Conservation (phyloP, 148 eudicot species). For the Silene conica region DNA sequence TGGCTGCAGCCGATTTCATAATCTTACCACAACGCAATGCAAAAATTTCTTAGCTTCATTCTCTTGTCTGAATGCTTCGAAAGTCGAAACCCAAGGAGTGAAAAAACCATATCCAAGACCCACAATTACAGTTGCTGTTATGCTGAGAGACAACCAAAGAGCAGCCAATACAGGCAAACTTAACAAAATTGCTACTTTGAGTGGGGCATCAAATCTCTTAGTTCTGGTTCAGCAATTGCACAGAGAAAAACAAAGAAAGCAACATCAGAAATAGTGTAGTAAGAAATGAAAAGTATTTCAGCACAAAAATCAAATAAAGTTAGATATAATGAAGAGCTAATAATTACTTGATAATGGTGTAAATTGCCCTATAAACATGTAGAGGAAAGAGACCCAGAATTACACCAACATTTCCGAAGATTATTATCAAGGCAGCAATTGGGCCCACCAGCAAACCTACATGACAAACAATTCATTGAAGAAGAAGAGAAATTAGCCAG, state of each 20-base stretch:
- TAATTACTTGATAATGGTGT: constrained; percentile 73
- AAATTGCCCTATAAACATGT: constrained; percentile 73
- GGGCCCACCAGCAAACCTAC: constrained; percentile 85
- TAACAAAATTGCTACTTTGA: constrained; percentile 73
- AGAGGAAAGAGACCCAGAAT: constrained; percentile 75
- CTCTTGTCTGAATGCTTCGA: constrained; percentile 85
- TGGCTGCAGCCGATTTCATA: constrained; percentile 14
- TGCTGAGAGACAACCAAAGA: constrained; percentile 76
- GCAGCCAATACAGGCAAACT: constrained; percentile 74
- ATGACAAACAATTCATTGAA: not conserved
- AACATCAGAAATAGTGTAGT: constrained; percentile 7
- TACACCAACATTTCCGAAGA: constrained; percentile 70
- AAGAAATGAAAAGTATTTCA: not conserved
- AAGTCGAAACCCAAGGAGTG: constrained; percentile 88
- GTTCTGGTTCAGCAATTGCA: constrained; percentile 40
- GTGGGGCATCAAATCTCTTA: constrained; percentile 61
- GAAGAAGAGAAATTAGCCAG: too few species aligned
- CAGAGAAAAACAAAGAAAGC: constrained; percentile 13
- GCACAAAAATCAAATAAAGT: not conserved
- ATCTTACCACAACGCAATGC: constrained; percentile 85
- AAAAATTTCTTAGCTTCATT: constrained; percentile 54
- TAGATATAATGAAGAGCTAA: not conserved
- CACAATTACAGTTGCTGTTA: constrained; percentile 73
- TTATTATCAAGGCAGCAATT: constrained; percentile 66
- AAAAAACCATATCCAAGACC: constrained; percentile 95